Evolutionary conservation across 805 yeast species (phyloP), one percentile per base, ranked within the genome.

Genomic region (Dipodascopsis tothii): DNA sequence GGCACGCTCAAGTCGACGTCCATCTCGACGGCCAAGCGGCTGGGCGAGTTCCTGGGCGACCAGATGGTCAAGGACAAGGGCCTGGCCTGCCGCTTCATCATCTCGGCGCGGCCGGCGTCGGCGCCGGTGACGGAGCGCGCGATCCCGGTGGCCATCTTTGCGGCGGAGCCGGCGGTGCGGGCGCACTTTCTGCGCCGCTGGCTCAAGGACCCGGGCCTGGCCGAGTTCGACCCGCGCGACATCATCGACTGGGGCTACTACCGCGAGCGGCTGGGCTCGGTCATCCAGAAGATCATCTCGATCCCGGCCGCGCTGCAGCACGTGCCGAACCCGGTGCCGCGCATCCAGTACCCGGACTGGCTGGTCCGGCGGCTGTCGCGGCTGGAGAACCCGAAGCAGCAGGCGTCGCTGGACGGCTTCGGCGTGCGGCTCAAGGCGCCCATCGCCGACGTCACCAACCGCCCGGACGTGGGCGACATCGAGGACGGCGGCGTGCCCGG

Each of bases 61-160:
- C 95, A 87, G 55, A 90, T 90, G 95, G 94, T 87, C 2, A 88
- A 86, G 57, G 97, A 87, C 63, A 87, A 88, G 47, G 97, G 98
- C 50, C 74, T 92, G 48, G 95, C 95, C 4, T 90, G 96, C 66
- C 87, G 86, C 62, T 92, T 86, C 66, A 81, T 92, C 62, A 88
- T 92, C 52, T 80, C 96, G 48, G 76, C 78, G 38, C 78, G 75
- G 52, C 98, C 99, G 1, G 56, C 72, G 18, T 81, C 81, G 35
- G 81, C 94, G 1, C 95, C 98, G 0, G 88, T 88, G 23, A 86
- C 98, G 0, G 97, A 90, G 58, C 73, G 99, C 53, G 98, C 99
- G 0, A 73, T 92, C 36, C 99, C 99, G 0, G 95, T 94, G 4
- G 92, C 96, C 0, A 87, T 92, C 17, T 94, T 92, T 60, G 82